phyloP scores from a whole-genome alignment of 805 yeast genomes.

The Lipomyces starkeyi region DNA sequence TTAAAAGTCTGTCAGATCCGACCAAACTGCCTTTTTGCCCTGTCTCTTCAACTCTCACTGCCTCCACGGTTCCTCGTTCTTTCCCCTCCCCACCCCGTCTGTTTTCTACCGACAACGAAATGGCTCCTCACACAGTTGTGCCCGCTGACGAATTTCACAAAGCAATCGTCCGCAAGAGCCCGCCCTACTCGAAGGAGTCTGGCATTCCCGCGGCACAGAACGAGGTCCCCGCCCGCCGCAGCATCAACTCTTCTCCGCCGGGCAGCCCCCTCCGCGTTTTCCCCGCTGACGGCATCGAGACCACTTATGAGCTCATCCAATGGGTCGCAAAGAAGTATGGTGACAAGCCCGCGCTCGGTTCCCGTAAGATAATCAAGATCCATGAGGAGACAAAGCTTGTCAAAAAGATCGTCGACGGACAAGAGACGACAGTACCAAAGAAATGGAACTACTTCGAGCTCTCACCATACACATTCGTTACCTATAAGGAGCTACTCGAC shows the following conservation, averaged over 20 bases:
- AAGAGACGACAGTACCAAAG: slow-evolving; percentile 72
- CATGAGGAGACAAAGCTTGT: slow-evolving; percentile 78
- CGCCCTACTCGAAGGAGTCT: slow-evolving; percentile 33
- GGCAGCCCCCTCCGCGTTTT: slow-evolving; percentile 52
- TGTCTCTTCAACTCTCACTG: neutral
- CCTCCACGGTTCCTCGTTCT: neutral
- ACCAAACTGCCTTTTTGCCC: neutral
- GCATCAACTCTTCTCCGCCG: slow-evolving; percentile 25
- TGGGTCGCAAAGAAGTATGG: slow-evolving; percentile 68
- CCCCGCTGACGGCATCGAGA: slow-evolving; percentile 68
- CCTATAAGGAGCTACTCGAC: slow-evolving; percentile 62
- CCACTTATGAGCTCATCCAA: slow-evolving; percentile 70
- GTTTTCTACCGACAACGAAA: slow-evolving; percentile 6
- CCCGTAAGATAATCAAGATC: slow-evolving; percentile 75
- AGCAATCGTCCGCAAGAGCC: slow-evolving; percentile 20
- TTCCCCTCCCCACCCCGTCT: neutral
- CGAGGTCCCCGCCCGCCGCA: slow-evolving; percentile 32
- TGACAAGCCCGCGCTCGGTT: slow-evolving; percentile 65
- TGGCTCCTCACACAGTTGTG: slow-evolving; percentile 24
- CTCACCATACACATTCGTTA: slow-evolving; percentile 69
- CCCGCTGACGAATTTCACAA: slow-evolving; percentile 32
- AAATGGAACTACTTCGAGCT: slow-evolving; percentile 87
- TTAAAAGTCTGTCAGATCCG: neutral
- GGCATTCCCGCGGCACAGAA: slow-evolving; percentile 25
- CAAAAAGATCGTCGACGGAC: slow-evolving; percentile 78